Base-by-base conservation (phyloP, 331 rosid genomes). In the Arachis monticola region DNA sequence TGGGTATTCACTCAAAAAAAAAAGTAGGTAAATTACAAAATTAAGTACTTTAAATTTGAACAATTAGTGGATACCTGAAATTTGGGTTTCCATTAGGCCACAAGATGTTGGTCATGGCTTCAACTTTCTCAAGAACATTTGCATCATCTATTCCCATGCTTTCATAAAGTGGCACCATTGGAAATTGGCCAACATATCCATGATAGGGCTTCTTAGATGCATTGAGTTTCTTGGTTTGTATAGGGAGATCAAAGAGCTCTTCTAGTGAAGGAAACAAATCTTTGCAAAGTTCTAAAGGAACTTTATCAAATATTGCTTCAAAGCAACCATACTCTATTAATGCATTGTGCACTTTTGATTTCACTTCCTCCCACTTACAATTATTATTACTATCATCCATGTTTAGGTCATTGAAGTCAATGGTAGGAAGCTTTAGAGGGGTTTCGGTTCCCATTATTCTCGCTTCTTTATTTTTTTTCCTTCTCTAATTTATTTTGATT, bases 51-150 rank as follows among this genome's bases (percentile, higher is more conserved):
- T 5, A n/a, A 52, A 6, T 35, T 32, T 44, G 17, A 5, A 17
- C 13, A n/a, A 4, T 1, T 4, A 69, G 30, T 27, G 30, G 58
- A 4, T 69, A 74, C 97, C 89, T 74, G 75, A 88, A 88, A 45
- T 65, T 77, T 31, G 85, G 85, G 74, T 88, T 84, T 79, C 89
- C 94, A 51, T 87, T 12, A 11, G 90, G 91, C 97, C 97, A 88
- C n/a, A 88, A 42, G 79, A 59, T 57, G 10, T 66, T 79, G 60
- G 85, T 41, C 48, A 75, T 38, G 79, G 30, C 67, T 52, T 88
- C 82, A 35, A 91, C 88, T 52, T 87, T 55, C 2, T 85, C 68
- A 60, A 5, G 45, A 42, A 78, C 11, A 72, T 60, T 45, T 13
- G 94, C 82, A 67, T 85, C 92, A 0, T 85, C 90, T 55, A 88